Evolutionary conservation across 2,329 filamentous ascomycete genomes (phyloP), one percentile per base, ranked within the genome.

Genomic region (Claviceps sp.): DNA sequence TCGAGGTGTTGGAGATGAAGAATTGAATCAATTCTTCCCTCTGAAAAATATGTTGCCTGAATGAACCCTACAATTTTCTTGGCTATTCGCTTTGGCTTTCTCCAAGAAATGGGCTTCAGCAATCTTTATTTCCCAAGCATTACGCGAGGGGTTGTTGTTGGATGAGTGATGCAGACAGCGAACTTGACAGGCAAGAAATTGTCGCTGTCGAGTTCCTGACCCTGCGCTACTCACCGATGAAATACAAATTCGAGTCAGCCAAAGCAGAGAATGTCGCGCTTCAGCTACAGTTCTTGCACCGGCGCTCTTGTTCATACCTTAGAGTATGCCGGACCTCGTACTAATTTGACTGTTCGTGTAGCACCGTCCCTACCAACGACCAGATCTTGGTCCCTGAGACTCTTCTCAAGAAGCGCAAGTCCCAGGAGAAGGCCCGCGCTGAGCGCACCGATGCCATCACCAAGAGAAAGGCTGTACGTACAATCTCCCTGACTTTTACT

Each of bases 361-460:
- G 89, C 77, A 83, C 83, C 76, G 87, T 95, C 69, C 88, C 93
- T 63, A 95, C 89, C 73, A 77, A 90, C 75, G 88, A 96, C 74
- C 86, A 97, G 74, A 83, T 98, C 72, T 80, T 97, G 72, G 88
- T 97, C 71, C 93, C 93, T 64, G 93, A 98, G 88, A 98, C 93
- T 66, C 88, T 98, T 68, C 83, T 98, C 74, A 98, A 98, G 87
- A 98, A 98, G 88, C 88, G 93, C 80, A 98, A 98, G 89, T 88
- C 83, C 74, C 91, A 96, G 79, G 93, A 98, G 84, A 95, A 96
- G 84, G 89, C 90, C 72, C 87, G 90, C 73, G 90, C 93, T 73
- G 87, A 91, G 76, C 85, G 84, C 71, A 74, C 79, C 62, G 80
- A 86, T 60, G 86, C 87, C 67, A 72, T 82, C 61, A 80, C 89